Evolutionary conservation across 2,329 filamentous ascomycete genomes (phyloP), one percentile per base, ranked within the genome.

Genomic region (Xylaria arbuscula): DNA sequence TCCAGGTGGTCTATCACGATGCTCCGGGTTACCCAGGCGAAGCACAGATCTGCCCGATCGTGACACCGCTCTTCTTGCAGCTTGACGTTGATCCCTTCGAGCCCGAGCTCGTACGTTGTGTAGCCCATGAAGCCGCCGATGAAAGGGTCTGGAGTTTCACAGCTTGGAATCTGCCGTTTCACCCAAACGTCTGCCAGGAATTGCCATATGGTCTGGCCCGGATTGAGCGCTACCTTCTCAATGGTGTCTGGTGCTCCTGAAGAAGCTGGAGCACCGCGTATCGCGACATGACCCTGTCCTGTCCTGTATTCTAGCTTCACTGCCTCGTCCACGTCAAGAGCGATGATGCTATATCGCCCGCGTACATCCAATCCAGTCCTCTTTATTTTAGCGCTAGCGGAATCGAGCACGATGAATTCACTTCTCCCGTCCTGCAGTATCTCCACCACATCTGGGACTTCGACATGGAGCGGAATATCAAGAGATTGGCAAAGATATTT

Each of bases 101-200:
- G 82, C 0, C 93, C 93, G 77, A 94, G 88, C 78, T 97, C 94
- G 69, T 97, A 97, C 0, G 92, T 93, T 59, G 93, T 86, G 75
- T 91, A 97, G 0, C 94, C 94, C 81, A 97, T 88, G 67, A 97
- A 90, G 0, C 94, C 94, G 60, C 93, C 94, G 80, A 92, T 89
- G 77, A 97, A 97, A 0, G 92, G 87, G 0, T 81, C 80, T 42
- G 77, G 74, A 0, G 74, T 70, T 34, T 76, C 65, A 9, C 74
- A 66, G 28, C 71, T 42, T 5, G 72, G 40, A 0, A 78, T 48
- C 32, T 71, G 75, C n/a, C 78, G 76, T 24, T 66, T 70, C 1
- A 76, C 72, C 72, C 82, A 82, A 50, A 86, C 86, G 5, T 82
- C 81, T 0, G 85, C 83, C 11, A 88, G 75, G 47, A 87, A 74